A percentile compares a stretch with the other conserved stretches of the same genome.
phyloP scores from a whole-genome alignment of 768 basidiomycete genomes.

The Boletales sp. region DNA sequence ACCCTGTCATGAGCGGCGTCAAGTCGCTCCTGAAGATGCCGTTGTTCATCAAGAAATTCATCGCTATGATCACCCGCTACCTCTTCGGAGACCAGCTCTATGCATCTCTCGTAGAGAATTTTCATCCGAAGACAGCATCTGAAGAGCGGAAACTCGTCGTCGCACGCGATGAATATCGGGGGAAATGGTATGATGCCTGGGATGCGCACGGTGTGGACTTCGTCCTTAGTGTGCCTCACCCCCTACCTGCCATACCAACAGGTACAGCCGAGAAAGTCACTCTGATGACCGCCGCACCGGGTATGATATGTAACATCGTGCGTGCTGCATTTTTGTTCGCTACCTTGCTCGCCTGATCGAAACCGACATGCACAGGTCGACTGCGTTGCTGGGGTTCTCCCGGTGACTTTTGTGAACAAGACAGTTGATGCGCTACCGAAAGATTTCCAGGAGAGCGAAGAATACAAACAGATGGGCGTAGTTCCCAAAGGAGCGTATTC shows the following conservation, averaged over 20 bases:
- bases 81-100: constrained; percentile 23
- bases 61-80: constrained; percentile 38
- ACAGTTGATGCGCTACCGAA: constrained; percentile 37
- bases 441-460: constrained; percentile 23
- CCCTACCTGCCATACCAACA: constrained; percentile 37
- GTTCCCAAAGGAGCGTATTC: constrained; percentile 46
- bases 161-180: constrained; percentile 22
- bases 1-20: constrained; percentile 25
- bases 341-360: not conserved
- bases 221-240: constrained; percentile 37
- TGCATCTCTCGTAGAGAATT: constrained; percentile 32
- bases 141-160: constrained; percentile 29
- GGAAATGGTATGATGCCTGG: constrained; percentile 38
- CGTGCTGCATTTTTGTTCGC: constrained; percentile 12
- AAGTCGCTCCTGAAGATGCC: constrained; percentile 26
- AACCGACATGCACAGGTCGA: constrained; percentile 38
- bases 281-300: constrained; percentile 30
- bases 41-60: constrained; percentile 38
- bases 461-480: constrained; percentile 35
- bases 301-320: constrained; percentile 44
- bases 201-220: constrained; percentile 38
- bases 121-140: constrained; percentile 28
- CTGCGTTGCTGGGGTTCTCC: constrained; percentile 56
- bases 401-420: constrained; percentile 51
- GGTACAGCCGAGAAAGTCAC: constrained; percentile 33